Conservation (phyloP, 148 eudicot species). For the Limonium bicolor region DNA sequence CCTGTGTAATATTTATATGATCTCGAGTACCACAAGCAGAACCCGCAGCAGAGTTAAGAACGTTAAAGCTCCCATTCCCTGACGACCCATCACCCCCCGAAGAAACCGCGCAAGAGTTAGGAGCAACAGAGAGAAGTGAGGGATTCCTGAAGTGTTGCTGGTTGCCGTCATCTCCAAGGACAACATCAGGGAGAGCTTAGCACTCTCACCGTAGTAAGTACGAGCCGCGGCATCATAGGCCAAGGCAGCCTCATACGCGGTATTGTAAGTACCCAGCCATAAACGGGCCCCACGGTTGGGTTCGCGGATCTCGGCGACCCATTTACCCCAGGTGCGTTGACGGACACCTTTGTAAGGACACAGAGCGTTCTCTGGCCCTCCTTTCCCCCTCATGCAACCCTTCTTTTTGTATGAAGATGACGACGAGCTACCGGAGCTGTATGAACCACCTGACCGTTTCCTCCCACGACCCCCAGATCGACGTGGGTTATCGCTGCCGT, state of each 20-base stretch:
- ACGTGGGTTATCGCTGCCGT: too few species aligned
- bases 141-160: too few species aligned
- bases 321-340: slow-evolving; percentile 97
- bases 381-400: slow-evolving; percentile 93
- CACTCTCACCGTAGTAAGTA: slow-evolving; percentile 54
- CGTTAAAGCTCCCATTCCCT: too few species aligned
- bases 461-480: too few species aligned
- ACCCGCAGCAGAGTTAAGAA: too few species aligned
- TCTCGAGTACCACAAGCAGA: too few species aligned
- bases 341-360: slow-evolving; percentile 88
- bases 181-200: slow-evolving; percentile 24
- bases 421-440: neutral
- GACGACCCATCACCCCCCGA: too few species aligned
- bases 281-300: slow-evolving; percentile 85
- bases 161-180: neutral
- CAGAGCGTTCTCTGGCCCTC: slow-evolving; percentile 83
- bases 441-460: too few species aligned
- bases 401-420: slow-evolving; percentile 20
- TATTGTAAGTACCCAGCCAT: slow-evolving; percentile 90
- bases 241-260: slow-evolving; percentile 58
- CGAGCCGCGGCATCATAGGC: slow-evolving; percentile 90
- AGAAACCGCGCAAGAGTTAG: neutral
- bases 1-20: too few species aligned
- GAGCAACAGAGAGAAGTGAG: neutral
- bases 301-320: slow-evolving; percentile 98